These are phyloP conservation scores for Hippophae gyantsensis DNA, from an alignment of 306 rosid genomes.

Conservation along the genomic window DNA sequence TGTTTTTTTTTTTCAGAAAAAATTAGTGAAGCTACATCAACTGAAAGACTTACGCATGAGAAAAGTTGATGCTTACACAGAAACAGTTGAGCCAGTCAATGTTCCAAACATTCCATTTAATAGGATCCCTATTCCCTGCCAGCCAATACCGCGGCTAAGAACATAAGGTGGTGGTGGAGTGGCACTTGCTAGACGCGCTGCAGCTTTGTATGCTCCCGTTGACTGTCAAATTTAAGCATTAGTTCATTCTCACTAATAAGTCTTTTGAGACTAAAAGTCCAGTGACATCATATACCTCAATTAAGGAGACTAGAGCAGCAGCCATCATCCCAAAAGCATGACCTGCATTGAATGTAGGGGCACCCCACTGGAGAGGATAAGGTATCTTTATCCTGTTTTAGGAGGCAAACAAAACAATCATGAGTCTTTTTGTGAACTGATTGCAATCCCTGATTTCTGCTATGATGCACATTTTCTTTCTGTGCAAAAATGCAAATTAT, in stretches of 20 bases:
- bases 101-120: slow-evolving; percentile 92
- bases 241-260: slow-evolving; percentile 3
- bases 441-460: too few relatives aligned
- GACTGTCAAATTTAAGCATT: slow-evolving; percentile 45
- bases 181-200: slow-evolving; percentile 90
- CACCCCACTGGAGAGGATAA: slow-evolving; percentile 97
- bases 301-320: slow-evolving; percentile 86
- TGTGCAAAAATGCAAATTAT: too few relatives aligned
- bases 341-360: slow-evolving; percentile 88
- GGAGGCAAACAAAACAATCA: neutral
- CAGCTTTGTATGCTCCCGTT: slow-evolving; percentile 96
- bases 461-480: neutral
- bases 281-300: slow-evolving; percentile 53
- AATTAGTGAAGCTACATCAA: slow-evolving; percentile 13
- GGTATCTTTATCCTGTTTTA: slow-evolving; percentile 78
- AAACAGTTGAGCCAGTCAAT: slow-evolving; percentile 71
- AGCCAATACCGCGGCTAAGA: slow-evolving; percentile 95
- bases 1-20: neutral
- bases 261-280: neutral
- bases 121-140: slow-evolving; percentile 97
- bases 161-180: slow-evolving; percentile 98
- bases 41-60: slow-evolving; percentile 3
- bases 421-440: too few relatives aligned
- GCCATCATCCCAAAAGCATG: slow-evolving; percentile 97
- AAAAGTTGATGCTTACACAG: slow-evolving; percentile 48